These are phyloP conservation scores for Escallonia herrerae DNA, from an alignment of 129 eudicot genomes.

Conservation along the genomic window DNA sequence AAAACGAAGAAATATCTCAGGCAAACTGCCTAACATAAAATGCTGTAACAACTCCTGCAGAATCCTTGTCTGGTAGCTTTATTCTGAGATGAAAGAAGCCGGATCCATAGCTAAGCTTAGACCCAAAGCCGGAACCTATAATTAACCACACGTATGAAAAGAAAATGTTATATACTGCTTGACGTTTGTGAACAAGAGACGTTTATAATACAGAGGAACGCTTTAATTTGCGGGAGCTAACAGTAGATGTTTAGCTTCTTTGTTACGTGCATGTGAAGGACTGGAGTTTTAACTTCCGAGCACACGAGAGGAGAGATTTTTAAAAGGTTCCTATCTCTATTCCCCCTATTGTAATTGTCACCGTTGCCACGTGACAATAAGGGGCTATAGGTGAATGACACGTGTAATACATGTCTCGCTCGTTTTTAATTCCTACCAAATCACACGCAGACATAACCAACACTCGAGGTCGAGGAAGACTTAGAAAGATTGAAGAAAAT, in stretches of 20 bases:
- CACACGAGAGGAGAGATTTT: not conserved
- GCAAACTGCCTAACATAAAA: slow-evolving; percentile 39
- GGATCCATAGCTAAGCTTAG: slow-evolving; percentile 57
- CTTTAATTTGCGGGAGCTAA: too few relatives aligned
- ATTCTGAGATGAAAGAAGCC: slow-evolving; percentile 72
- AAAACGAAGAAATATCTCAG: not conserved
- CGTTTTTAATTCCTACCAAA: not conserved
- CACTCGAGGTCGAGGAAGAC: not conserved
- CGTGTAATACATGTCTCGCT: not conserved
- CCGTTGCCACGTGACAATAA: not conserved
- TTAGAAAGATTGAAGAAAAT: not conserved
- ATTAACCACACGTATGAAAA: too few relatives aligned
- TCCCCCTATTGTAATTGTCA: not conserved
- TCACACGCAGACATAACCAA: not conserved
- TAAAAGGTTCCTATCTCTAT: not conserved
- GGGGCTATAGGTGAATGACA: too few relatives aligned
- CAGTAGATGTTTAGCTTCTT: not conserved
- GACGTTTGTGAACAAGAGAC: not conserved
- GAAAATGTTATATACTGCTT: too few relatives aligned
- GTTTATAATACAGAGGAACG: not conserved
- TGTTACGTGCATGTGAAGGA: not conserved
- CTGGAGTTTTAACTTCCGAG: too few relatives aligned
- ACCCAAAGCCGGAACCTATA: slow-evolving; percentile 70
- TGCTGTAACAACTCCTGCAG: slow-evolving; percentile 75
- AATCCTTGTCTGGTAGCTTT: slow-evolving; percentile 49